Conservation (phyloP, 306 rosid genomes). For the Vachellia collinsii region DNA sequence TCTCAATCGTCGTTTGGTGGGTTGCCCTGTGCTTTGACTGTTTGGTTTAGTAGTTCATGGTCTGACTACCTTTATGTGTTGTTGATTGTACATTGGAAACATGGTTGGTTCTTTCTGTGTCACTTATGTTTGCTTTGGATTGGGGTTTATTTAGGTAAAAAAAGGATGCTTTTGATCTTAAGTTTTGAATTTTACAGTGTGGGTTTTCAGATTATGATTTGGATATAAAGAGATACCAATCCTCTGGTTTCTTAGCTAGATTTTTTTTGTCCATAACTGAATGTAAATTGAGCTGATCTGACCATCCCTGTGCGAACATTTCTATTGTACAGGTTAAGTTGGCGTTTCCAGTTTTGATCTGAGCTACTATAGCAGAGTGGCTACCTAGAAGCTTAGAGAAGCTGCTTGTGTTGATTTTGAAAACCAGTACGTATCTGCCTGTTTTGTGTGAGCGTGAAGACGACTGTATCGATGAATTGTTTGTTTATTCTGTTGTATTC, state of each 20-base stretch:
- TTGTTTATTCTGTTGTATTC: not conserved
- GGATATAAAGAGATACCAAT: not conserved
- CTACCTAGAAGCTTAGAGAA: slow-evolving; percentile 31
- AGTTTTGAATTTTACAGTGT: slow-evolving; percentile 24
- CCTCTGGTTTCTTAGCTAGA: slow-evolving; percentile 6
- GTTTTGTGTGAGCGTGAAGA: slow-evolving; percentile 17
- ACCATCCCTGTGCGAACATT: slow-evolving; percentile 28
- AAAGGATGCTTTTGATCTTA: not conserved
- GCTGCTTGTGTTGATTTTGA: slow-evolving; percentile 30
- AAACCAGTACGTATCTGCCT: not conserved
- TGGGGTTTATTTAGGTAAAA: not conserved
- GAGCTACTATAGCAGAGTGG: slow-evolving; percentile 23
- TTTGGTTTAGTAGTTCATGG: not conserved
- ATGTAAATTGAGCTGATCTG: slow-evolving; percentile 17
- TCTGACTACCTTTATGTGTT: not conserved
- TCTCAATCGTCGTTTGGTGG: slow-evolving; percentile 40
- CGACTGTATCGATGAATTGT: not conserved
- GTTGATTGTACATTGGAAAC: not conserved
- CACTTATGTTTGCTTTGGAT: not conserved
- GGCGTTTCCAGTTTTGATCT: slow-evolving; percentile 37
- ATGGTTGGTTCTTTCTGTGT: not conserved
- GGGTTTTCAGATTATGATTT: not conserved
- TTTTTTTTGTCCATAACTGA: slow-evolving; percentile 18
- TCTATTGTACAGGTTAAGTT: slow-evolving; percentile 38
- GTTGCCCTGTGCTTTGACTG: slow-evolving; percentile 31